Base-by-base conservation (phyloP, 139 green algal species). In the Haematococcus lacustris region DNA sequence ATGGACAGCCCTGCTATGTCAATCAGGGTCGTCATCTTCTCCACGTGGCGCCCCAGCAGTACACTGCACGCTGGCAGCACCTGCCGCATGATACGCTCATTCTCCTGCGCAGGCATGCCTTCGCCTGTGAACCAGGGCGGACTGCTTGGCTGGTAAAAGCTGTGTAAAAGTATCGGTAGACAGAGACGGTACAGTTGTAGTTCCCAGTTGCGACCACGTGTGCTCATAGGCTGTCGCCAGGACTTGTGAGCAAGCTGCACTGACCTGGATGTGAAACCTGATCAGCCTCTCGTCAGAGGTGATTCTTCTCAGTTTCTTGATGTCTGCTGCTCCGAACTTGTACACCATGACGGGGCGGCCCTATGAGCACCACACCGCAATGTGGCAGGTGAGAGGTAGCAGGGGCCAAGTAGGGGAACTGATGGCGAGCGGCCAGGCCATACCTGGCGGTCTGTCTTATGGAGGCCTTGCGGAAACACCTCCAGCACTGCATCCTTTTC, bases 261-360 rank as follows among this genome's bases (percentile, higher is more conserved):
- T 53, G 9, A 78, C 78, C 71, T 87, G 84, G 26, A 94, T 86
- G 75, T 95, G 90, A 66, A 91, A 94, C 78, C 91, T 88, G 6
- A 91, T 81, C 82, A 94, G 91, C 75, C 91, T 84, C 63, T 97
- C 91, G 66, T 94, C 83, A 0, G 77, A 92, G 0, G 91, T 94
- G 34, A 97, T 73, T 39, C 88, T 82, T 47, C 80, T 80, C 33
- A 97, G 78, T 47, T 82, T 73, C 50, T 76, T 85, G 2, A 91
- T 79, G 80, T 96, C 81, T 38, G 94, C 88, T 23, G 82, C 75
- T 25, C 91, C 91, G 47, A 96, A 73, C 73, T 96, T 87, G 78
- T 96, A 90, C 39, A 96, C 89, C 71, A 93, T 90, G 0, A 97
- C 76, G 0, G 91, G 91, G 30, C 91, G 88, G 9, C 91, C 91